phyloP scores from a whole-genome alignment of 2,329 filamentous ascomycete genomes.

The Ophiocordyceps unilateralis region DNA sequence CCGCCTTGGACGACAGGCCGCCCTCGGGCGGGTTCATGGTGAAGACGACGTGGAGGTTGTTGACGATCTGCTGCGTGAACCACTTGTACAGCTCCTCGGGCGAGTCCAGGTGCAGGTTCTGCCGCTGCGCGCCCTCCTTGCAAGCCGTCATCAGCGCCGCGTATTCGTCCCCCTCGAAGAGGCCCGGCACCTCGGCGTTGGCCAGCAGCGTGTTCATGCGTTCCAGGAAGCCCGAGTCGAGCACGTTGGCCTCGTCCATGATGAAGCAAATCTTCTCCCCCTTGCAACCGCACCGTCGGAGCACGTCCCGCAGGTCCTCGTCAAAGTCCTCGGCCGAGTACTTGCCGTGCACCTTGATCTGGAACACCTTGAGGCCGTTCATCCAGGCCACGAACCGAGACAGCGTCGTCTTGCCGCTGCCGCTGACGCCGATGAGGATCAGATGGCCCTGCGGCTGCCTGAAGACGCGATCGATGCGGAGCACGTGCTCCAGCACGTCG shows the following conservation, averaged over 20 bases:
- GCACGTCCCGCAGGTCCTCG: conserved; percentile 84
- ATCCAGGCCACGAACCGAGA: conserved; percentile 99
- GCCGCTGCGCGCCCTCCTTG: conserved; percentile 92
- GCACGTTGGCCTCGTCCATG: conserved; percentile 97
- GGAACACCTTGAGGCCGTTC: conserved; percentile 97
- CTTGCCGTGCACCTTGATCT: conserved; percentile 98
- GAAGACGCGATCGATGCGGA: conserved; percentile 97
- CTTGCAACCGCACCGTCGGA: conserved; percentile 88
- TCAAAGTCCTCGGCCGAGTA: conserved; percentile 98
- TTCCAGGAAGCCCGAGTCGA: conserved; percentile 96
- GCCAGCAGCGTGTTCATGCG: conserved; percentile 98
- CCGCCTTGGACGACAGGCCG: conserved; percentile 85
- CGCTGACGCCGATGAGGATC: conserved; percentile 95
- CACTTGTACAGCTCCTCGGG: conserved; percentile 99
- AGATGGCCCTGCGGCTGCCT: conserved; percentile 95
- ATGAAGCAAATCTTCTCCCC: conserved; percentile 99
- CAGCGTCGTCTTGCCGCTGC: conserved; percentile 93
- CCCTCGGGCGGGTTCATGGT: conserved; percentile 99
- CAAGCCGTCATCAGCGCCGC: conserved; percentile 98
- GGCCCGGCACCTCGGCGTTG: conserved; percentile 96
- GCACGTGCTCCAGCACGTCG: conserved; percentile 91
- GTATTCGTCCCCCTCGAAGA: conserved; percentile 98
- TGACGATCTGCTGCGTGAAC: conserved; percentile 98
- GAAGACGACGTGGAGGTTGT: conserved; percentile 97
- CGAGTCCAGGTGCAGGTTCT: conserved; percentile 87